phyloP scores from a whole-genome alignment of 345 rosid species.

The Salix suchowensis region DNA sequence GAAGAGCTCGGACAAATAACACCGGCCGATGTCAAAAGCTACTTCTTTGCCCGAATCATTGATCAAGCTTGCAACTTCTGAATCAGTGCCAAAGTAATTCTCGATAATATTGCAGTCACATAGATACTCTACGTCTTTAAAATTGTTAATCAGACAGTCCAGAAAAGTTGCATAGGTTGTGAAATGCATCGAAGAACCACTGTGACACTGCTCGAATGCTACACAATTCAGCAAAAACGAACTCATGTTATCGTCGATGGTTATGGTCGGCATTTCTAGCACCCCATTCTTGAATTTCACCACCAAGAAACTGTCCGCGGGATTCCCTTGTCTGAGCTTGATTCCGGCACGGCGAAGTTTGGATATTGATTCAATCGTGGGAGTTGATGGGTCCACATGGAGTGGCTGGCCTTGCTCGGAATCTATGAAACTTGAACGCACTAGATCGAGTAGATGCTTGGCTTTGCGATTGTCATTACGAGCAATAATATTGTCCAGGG shows the following conservation, averaged over 20 bases:
- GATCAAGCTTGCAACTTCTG: conserved; percentile 51
- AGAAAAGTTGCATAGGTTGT: conserved; percentile 65
- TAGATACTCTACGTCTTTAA: conserved; percentile 62
- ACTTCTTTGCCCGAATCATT: conserved; percentile 68
- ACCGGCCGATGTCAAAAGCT: conserved; percentile 52
- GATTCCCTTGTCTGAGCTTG: conserved; percentile 21
- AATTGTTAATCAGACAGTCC: conserved; percentile 56
- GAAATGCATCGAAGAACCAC: conserved; percentile 49
- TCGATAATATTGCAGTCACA: conserved; percentile 54
- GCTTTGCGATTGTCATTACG: conserved; percentile 26
- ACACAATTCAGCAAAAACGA: conserved; percentile 65
- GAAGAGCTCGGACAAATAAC: conserved; percentile 52
- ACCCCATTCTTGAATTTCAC: conserved; percentile 53
- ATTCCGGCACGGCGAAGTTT: conserved; percentile 69
- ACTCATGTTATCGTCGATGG: conserved; percentile 67
- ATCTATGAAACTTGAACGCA: conserved; percentile 49
- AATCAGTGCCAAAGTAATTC: conserved; percentile 66
- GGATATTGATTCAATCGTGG: conserved; percentile 55
- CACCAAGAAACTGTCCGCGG: conserved; percentile 46
- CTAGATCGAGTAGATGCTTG: conserved; percentile 67
- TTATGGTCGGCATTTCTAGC: conserved; percentile 65
- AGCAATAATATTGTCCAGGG: conserved; percentile 28
- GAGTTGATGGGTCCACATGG: conserved; percentile 14
- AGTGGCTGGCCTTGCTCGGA: conserved; percentile 12
- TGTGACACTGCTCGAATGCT: conserved; percentile 76